Percentiles rank a stretch among this genome's conserved stretches.
phyloP scores from a whole-genome alignment of 768 basidiomycete genomes.

The Auricularia sp. region DNA sequence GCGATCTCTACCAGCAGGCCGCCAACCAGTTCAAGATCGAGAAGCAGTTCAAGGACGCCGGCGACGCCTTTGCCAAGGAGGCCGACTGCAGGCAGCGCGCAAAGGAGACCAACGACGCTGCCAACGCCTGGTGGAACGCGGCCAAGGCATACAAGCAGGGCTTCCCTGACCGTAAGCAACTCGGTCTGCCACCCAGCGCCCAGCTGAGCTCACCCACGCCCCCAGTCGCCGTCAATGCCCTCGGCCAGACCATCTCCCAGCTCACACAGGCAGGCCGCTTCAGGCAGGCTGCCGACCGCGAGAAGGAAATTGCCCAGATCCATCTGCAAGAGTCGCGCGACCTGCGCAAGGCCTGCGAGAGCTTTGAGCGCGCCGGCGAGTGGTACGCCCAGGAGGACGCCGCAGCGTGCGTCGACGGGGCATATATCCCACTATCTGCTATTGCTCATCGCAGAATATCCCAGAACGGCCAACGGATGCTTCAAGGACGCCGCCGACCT shows the following conservation, averaged over 20 bases:
- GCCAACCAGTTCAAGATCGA: conserved; percentile 91
- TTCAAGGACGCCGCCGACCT: conserved; percentile 96
- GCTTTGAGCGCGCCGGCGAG: conserved; percentile 83
- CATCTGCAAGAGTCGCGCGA: conserved; percentile 77
- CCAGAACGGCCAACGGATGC: conserved; percentile 88
- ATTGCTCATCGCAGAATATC: neutral
- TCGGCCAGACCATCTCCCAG: conserved; percentile 74
- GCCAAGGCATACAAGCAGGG: conserved; percentile 92
- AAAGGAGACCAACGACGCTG: conserved; percentile 87
- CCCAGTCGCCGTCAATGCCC: conserved; percentile 79
- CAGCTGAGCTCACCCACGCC: neutral
- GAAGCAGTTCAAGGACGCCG: conserved; percentile 83
- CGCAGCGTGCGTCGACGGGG: conserved; percentile 58
- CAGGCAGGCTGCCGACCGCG: conserved; percentile 93
- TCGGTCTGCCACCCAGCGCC: conserved; percentile 8
- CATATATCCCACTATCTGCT: neutral
- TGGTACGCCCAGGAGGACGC: conserved; percentile 99
- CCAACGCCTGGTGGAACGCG: conserved; percentile 98
- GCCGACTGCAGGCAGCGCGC: conserved; percentile 88
- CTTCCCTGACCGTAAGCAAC: conserved; percentile 59
- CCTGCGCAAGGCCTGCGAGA: conserved; percentile 79
- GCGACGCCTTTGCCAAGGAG: conserved; percentile 85
- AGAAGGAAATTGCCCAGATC: conserved; percentile 94
- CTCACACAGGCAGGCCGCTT: conserved; percentile 81
- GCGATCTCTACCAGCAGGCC: conserved; percentile 89